A percentile compares a stretch with the other conserved stretches of the same genome.
Evolutionary conservation across 495 filamentous ascomycete species (phyloP).

Genomic region (Penicillium arizonense): DNA sequence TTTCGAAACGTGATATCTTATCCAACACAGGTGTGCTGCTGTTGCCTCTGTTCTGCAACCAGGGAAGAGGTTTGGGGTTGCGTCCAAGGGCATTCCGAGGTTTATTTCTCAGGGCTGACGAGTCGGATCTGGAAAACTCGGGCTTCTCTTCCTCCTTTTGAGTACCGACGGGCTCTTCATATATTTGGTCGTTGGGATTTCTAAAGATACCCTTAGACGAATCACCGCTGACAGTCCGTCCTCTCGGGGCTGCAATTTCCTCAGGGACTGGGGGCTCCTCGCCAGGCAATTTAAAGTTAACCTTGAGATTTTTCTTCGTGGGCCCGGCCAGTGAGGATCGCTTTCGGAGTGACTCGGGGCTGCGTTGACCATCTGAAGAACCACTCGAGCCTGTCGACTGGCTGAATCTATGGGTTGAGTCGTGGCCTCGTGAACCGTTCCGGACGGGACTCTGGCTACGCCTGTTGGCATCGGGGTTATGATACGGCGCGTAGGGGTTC

Average conservation of each 20-base stretch:
- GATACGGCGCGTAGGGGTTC: slow-evolving; percentile 60
- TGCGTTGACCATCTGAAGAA: slow-evolving; percentile 26
- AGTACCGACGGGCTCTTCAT: slow-evolving; percentile 70
- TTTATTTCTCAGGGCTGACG: slow-evolving; percentile 52
- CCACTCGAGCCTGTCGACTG: slow-evolving; percentile 19
- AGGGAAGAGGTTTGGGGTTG: slow-evolving; percentile 41
- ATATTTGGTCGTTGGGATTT: slow-evolving; percentile 77
- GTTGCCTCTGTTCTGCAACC: slow-evolving; percentile 28
- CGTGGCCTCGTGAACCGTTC: slow-evolving; percentile 50
- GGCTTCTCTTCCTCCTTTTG: slow-evolving; percentile 29
- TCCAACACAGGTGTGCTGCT: slow-evolving; percentile 48
- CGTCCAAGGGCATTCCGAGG: slow-evolving; percentile 59
- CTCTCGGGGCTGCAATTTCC: slow-evolving; percentile 20
- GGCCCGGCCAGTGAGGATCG: slow-evolving; percentile 23
- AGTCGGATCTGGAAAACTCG: slow-evolving; percentile 37
- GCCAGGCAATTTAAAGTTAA: slow-evolving; percentile 40
- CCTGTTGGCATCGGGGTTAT: slow-evolving; percentile 38
- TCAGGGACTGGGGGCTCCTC: slow-evolving; percentile 19
- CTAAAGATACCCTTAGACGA: slow-evolving; percentile 45
- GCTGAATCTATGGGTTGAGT: slow-evolving; percentile 16
- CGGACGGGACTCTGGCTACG: slow-evolving; percentile 52
- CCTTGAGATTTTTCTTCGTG: slow-evolving; percentile 37
- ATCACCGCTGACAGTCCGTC: slow-evolving; percentile 38
- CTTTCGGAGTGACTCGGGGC: slow-evolving; percentile 17
- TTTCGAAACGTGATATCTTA: slow-evolving; percentile 64